phyloP scores from a whole-genome alignment of 2,329 filamentous ascomycete species.

The Phaeosphaeriaceae sp. region DNA sequence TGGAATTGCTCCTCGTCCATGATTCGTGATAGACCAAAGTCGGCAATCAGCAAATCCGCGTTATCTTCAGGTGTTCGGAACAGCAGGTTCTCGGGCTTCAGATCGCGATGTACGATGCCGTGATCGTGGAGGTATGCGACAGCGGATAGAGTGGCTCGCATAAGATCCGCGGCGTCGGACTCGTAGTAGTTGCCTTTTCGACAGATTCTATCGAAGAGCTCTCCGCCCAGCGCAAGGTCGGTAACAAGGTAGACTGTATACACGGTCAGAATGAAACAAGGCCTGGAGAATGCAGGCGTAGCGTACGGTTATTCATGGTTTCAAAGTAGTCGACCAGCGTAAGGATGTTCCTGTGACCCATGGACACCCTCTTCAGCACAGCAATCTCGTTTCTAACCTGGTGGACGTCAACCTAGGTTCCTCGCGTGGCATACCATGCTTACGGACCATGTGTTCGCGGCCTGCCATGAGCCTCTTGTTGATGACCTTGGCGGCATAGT shows the following conservation, averaged over 20 bases:
- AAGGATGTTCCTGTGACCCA: conserved; percentile 98
- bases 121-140: conserved; percentile 98
- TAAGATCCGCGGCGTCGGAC: conserved; percentile 92
- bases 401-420: conserved; percentile 13
- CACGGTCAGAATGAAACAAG: conserved; percentile 11
- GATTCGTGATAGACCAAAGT: conserved; percentile 93
- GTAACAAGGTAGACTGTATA: conserved; percentile 86
- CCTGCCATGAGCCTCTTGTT: conserved; percentile 98
- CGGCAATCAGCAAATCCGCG: conserved; percentile 93
- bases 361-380: conserved; percentile 95
- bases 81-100: conserved; percentile 96
- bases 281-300: not conserved
- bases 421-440: not conserved
- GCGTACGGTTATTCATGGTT: conserved; percentile 92
- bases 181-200: conserved; percentile 99
- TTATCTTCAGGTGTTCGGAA: conserved; percentile 98
- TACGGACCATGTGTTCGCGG: conserved; percentile 89
- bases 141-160: conserved; percentile 93
- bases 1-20: conserved; percentile 99
- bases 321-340: conserved; percentile 99
- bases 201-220: conserved; percentile 98
- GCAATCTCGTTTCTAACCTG: conserved; percentile 98
- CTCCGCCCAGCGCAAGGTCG: conserved; percentile 92
- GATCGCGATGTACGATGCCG: conserved; percentile 95
- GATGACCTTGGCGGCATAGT: conserved; percentile 99